phyloP scores from a whole-genome alignment of 2,329 filamentous ascomycete species.

The Microdochium trichocladiopsis region DNA sequence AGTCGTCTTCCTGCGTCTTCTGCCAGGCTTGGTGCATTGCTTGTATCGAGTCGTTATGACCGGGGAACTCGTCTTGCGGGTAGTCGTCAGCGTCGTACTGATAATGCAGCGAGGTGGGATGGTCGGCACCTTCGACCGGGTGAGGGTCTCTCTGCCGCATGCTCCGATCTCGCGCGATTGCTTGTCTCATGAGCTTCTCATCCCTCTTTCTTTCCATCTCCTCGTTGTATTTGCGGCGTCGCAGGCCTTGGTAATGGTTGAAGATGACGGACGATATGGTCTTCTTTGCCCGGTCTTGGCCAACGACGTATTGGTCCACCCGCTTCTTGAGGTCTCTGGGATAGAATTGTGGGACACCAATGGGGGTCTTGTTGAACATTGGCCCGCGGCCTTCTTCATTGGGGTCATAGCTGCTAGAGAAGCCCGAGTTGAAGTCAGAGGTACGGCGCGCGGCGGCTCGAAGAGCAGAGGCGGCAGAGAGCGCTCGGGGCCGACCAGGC shows the following conservation, averaged over 20 bases:
- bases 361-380: conserved; percentile 50
- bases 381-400: conserved; percentile 46
- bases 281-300: conserved; percentile 91
- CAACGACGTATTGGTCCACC: conserved; percentile 92
- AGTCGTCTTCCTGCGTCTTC: conserved; percentile 24
- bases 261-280: conserved; percentile 89
- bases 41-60: conserved; percentile 40
- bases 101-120: conserved; percentile 14
- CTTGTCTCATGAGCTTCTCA: conserved; percentile 65
- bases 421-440: conserved; percentile 48
- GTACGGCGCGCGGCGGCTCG: conserved; percentile 29
- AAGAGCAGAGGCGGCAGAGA: conserved; percentile 20
- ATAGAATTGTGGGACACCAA: conserved; percentile 57
- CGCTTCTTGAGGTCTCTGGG: conserved; percentile 74
- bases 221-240: conserved; percentile 72
- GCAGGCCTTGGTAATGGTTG: conserved; percentile 89
- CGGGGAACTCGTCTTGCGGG: conserved; percentile 46
- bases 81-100: conserved; percentile 25
- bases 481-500: conserved; percentile 5
- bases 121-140: conserved; percentile 66
- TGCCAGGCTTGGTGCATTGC: conserved; percentile 29
- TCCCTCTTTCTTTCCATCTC: conserved; percentile 48
- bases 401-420: conserved; percentile 53
- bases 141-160: conserved; percentile 53
- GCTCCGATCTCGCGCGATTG: conserved; percentile 61